Conservation (phyloP, 305 asterid species). For the Solanum chacoense region DNA sequence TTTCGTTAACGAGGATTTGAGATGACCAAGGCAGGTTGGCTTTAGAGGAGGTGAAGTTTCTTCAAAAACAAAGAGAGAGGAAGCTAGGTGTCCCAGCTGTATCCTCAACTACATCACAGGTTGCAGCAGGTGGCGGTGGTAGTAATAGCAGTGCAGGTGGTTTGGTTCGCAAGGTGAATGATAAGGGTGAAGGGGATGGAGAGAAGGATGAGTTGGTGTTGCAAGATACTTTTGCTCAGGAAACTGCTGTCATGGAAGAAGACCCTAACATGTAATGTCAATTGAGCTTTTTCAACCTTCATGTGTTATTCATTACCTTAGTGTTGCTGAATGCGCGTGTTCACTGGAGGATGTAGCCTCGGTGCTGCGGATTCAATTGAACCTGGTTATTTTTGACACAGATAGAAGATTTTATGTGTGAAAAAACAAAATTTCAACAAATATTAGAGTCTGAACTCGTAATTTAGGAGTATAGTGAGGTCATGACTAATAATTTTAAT, state of each 20-base stretch:
- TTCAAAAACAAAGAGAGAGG: constrained; percentile 86
- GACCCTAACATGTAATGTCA: constrained; percentile 77
- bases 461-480: not conserved
- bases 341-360: not conserved
- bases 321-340: not conserved
- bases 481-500: not conserved
- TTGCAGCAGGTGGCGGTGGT: constrained; percentile 11
- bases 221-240: constrained; percentile 99
- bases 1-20: not conserved
- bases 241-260: constrained; percentile 95
- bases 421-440: not conserved
- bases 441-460: not conserved
- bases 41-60: constrained; percentile 84
- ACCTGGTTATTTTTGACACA: not conserved
- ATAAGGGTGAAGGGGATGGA: constrained; percentile 55
- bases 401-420: not conserved
- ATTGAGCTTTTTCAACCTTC: not conserved
- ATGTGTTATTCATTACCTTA: not conserved
- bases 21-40: constrained; percentile 30
- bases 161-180: constrained; percentile 33
- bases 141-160: constrained; percentile 16
- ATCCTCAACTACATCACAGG: constrained; percentile 17
- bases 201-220: constrained; percentile 93
- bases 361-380: not conserved
- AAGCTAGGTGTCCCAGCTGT: constrained; percentile 77